Base-by-base conservation (phyloP, 1,284 basidiomycete species). In the Fomitiporia mediterranea region DNA sequence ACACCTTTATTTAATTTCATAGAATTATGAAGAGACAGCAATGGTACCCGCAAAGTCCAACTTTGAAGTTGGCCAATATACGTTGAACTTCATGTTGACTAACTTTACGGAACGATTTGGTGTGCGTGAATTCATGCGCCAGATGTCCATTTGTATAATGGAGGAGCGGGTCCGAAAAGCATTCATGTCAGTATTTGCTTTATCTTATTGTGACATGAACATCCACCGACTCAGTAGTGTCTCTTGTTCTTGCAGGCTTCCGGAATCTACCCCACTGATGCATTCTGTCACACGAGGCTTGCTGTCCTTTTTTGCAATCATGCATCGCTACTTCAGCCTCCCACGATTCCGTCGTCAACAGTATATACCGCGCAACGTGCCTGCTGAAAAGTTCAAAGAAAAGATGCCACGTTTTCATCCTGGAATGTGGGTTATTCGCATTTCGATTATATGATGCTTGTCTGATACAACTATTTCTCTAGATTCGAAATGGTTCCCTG, bases 31-130 rank as follows among this genome's bases (percentile, higher is more conserved):
- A 60, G 57, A 68, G 42, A 56, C 57, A 4, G 44, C 68, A 49
- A 75, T 77, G 74, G 57, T 74, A 2, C 74, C 75, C 8, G 68
- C 70, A 3, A 51, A 71, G 49, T 68, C 67, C 1, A 78, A 77
- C 57, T 63, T 67, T 35, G 65, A 69, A 1, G 67, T 77, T 8
- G 72, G 73, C 1, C 58, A 56, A 0, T 66, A 64, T 52, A 77
- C 75, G 0, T 65, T 68, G 0, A 68, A 72, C 9, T 74, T 76
- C 55, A 62, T 77, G 0, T 62, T 76, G 1, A 67, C 66, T 43
- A 55, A 62, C n/a, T 63, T 73, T 7, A 75, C 76, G 0, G 60
- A 69, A 21, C 44, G 55, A 2, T 67, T 76, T 46, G 74, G 74
- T 0, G 48, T 76, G 30, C 71, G 68, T 34, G 55, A 58, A 1